Conservation (phyloP, 495 filamentous ascomycete species). For the Trypethelium eluteriae region DNA sequence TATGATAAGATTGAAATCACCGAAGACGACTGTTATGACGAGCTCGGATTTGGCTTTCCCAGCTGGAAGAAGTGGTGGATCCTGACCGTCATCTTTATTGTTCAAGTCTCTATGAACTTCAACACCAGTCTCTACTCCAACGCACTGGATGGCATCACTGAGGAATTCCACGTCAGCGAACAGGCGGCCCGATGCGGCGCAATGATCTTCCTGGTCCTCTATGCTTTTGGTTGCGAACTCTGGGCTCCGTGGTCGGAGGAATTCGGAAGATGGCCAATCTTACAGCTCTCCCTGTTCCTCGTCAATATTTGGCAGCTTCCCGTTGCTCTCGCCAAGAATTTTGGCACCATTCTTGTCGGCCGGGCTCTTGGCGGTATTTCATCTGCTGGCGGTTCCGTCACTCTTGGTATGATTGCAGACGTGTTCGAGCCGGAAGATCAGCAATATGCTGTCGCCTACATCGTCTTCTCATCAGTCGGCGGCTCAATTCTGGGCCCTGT, state of each 20-base stretch:
- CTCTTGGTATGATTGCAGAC: constrained; percentile 75
- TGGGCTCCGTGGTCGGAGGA: constrained; percentile 82
- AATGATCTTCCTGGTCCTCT: constrained; percentile 62
- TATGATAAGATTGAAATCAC: constrained; percentile 51
- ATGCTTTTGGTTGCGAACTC: constrained; percentile 73
- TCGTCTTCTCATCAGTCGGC: constrained; percentile 68
- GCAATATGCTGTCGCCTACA: constrained; percentile 64
- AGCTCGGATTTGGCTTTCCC: constrained; percentile 58
- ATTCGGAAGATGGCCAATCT: constrained; percentile 63
- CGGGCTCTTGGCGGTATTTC: constrained; percentile 63
- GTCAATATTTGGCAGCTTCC: constrained; percentile 73
- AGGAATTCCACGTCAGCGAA: constrained; percentile 55
- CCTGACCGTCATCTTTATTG: constrained; percentile 62
- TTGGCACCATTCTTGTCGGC: constrained; percentile 55
- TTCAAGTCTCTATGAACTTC: constrained; percentile 82
- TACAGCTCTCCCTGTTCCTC: constrained; percentile 60
- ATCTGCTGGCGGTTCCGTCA: constrained; percentile 71
- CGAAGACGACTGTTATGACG: constrained; percentile 55
- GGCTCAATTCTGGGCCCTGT: constrained; percentile 72
- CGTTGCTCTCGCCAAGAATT: constrained; percentile 63
- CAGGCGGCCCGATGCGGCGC: constrained; percentile 61
- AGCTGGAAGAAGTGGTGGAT: constrained; percentile 69
- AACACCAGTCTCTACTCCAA: constrained; percentile 69
- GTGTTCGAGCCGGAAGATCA: constrained; percentile 69
- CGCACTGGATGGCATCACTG: constrained; percentile 51